phyloP scores from a whole-genome alignment of 2,329 filamentous ascomycete genomes.

The Fusarium siculi region DNA sequence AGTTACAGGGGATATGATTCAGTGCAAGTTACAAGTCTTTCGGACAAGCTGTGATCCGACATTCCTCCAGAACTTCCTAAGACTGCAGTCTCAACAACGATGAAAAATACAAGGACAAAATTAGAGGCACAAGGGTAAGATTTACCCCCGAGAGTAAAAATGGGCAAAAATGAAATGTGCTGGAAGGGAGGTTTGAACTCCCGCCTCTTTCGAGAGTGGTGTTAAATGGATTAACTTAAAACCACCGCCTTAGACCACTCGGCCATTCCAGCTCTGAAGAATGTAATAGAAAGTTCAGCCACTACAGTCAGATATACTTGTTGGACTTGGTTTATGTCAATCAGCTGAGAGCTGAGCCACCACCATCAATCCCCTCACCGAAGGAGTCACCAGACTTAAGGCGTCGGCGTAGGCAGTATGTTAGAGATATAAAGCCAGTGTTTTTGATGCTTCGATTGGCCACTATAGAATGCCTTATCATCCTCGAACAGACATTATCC shows the following conservation, averaged over 20 bases:
- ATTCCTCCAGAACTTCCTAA: not conserved
- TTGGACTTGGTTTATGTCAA: rapidly evolving
- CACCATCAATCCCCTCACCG: constrained; percentile 17
- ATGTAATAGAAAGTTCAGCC: not conserved
- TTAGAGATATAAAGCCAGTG: not conserved
- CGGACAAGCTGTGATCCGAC: not conserved
- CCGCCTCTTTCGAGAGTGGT: constrained; percentile 12
- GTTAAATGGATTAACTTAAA: not conserved
- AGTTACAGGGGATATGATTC: constrained; percentile 1
- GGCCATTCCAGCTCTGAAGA: constrained; percentile 2
- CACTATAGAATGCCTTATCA: not conserved
- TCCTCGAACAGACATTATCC: not conserved
- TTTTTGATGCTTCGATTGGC: not conserved
- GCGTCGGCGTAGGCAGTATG: not conserved
- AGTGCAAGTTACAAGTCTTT: not conserved
- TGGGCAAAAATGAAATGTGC: not conserved
- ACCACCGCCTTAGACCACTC: constrained; percentile 12
- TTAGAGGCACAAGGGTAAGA: not conserved
- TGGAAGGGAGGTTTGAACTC: constrained; percentile 10
- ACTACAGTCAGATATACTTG: rapidly evolving
- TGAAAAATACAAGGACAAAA: not conserved
- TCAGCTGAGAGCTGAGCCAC: constrained; percentile 8
- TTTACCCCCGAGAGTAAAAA: not conserved
- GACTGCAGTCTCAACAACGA: not conserved
- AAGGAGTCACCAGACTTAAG: constrained; percentile 26